A percentile compares a stretch with the other conserved stretches of the same genome.
Conservation (phyloP, 2,329 filamentous ascomycete genomes). For the Metarhizium anisopliae region DNA sequence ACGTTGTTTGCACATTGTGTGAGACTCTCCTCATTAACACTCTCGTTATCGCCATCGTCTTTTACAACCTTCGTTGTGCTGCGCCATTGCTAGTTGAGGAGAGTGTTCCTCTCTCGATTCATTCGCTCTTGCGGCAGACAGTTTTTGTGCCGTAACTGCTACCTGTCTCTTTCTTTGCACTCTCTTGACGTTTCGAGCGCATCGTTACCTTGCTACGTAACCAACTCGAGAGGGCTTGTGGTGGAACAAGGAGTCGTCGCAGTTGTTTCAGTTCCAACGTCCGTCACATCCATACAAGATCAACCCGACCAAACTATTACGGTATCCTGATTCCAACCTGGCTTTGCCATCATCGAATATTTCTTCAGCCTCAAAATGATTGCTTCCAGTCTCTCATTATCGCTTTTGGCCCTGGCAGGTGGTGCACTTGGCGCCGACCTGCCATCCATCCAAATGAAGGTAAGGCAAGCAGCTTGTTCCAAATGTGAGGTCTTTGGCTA, state of each 20-base stretch:
- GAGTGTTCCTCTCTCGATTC: not conserved
- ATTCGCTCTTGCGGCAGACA: not conserved
- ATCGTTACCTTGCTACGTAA: not conserved
- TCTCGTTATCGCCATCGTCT: not conserved
- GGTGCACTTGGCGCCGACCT: slow-evolving; percentile 34
- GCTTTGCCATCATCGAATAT: not conserved
- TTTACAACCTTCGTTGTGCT: not conserved
- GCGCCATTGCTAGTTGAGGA: not conserved
- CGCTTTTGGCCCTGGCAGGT: slow-evolving; percentile 32
- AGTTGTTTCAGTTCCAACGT: not conserved
- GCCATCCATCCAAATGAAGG: slow-evolving; percentile 62
- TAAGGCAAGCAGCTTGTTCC: slow-evolving; percentile 17
- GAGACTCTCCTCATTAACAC: too few relatives aligned
- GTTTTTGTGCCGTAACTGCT: not conserved
- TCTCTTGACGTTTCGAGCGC: not conserved
- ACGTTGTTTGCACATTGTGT: not conserved
- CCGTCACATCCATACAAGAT: not conserved
- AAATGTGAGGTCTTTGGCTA: not conserved
- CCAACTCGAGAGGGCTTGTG: not conserved
- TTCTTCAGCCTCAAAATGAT: slow-evolving; percentile 19
- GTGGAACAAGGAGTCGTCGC: not conserved
- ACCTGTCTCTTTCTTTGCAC: not conserved
- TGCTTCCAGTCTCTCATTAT: slow-evolving; percentile 20
- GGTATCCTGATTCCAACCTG: too few relatives aligned
- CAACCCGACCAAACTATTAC: not conserved